phyloP scores from a whole-genome alignment of 148 eudicot genomes.

The Rhododendron vialii region DNA sequence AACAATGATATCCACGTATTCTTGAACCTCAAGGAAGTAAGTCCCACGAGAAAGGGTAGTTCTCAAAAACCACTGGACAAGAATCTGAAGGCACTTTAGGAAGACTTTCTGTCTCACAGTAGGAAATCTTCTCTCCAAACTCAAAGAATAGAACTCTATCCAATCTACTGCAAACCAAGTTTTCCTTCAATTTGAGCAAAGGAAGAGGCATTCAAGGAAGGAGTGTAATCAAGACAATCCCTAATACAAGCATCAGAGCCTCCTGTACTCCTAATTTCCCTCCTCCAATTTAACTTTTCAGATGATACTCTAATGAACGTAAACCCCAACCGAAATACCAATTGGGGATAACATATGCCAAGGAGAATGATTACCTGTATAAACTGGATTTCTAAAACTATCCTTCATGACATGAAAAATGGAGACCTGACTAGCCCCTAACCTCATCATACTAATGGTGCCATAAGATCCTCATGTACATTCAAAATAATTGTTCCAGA shows the following conservation, averaged over 20 bases:
- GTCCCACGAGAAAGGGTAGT: background rate
- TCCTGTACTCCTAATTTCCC: background rate
- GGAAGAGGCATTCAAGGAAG: background rate
- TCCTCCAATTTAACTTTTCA: background rate
- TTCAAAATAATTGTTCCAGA: background rate
- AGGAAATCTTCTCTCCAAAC: background rate
- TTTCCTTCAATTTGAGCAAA: background rate
- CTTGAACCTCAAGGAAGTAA: background rate
- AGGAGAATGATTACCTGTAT: background rate
- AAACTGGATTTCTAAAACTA: background rate
- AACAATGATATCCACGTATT: background rate
- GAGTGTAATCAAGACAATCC: background rate
- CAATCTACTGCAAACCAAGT: background rate
- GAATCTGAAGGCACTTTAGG: background rate
- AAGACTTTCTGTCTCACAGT: background rate
- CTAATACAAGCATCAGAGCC: background rate
- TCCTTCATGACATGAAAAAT: background rate
- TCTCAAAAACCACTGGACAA: background rate
- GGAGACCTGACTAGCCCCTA: background rate
- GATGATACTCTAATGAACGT: background rate
- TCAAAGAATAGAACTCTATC: background rate
- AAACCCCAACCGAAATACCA: background rate
- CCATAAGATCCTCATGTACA: background rate
- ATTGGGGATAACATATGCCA: background rate
- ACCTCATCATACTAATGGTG: background rate